These are phyloP conservation scores for Candolleomyces efflorescens DNA, from an alignment of 768 basidiomycete species.

Conservation along the genomic window DNA sequence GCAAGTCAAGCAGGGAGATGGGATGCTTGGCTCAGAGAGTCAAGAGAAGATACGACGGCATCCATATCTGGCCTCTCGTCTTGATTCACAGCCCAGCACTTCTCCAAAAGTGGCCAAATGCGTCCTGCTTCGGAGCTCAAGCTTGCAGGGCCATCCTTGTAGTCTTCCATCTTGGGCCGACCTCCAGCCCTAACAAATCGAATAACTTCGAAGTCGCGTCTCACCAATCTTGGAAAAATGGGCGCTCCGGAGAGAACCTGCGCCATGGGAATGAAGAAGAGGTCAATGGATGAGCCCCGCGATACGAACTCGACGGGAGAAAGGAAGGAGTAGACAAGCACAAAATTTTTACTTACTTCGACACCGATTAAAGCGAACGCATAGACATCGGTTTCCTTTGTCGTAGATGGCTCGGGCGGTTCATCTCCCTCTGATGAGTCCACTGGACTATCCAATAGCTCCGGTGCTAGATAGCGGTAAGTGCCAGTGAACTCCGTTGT, in stretches of 20 bases:
- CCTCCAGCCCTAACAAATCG: neutral
- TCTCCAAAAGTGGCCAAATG: slow-evolving; percentile 4
- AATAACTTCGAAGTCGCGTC: neutral
- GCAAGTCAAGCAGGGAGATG: neutral
- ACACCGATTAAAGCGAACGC: slow-evolving; percentile 12
- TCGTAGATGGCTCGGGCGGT: neutral
- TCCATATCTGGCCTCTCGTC: neutral
- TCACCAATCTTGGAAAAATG: neutral
- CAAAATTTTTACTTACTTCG: slow-evolving; percentile 10
- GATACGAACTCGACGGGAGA: no score
- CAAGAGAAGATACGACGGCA: neutral
- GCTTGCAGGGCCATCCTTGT: neutral
- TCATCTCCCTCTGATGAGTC: neutral
- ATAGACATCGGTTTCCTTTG: slow-evolving; percentile 16
- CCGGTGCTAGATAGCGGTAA: slow-evolving; percentile 14
- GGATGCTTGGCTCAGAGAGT: neutral
- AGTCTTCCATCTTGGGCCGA: neutral
- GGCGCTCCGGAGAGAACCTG: neutral
- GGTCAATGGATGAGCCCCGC: no score
- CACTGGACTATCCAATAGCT: slow-evolving; percentile 6
- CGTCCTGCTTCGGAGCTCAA: neutral
- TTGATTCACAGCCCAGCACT: slow-evolving; percentile 3
- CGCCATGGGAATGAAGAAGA: no score
- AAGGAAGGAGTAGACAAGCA: neutral
- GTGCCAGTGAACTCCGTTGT: slow-evolving; percentile 11